These are phyloP conservation scores for Rhinocladiella mackenziei DNA, from an alignment of 2,329 filamentous ascomycete genomes.

Conservation along the genomic window DNA sequence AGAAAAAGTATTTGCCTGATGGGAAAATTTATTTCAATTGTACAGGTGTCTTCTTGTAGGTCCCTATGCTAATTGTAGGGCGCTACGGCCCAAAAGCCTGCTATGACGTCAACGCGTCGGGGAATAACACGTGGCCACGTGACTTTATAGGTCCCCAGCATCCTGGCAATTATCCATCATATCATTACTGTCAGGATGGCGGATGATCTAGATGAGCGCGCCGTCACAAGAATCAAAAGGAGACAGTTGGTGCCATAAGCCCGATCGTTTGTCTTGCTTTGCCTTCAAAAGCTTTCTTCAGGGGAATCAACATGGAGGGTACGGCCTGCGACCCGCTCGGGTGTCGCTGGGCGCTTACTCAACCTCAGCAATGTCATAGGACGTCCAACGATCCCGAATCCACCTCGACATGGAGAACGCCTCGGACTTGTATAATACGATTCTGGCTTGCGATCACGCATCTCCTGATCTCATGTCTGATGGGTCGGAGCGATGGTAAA, in stretches of 20 bases:
- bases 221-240: no score
- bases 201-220: no score
- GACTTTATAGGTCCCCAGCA: no score
- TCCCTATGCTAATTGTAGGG: not conserved
- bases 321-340: no score
- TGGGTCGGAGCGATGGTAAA: not conserved
- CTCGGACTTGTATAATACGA: no score
- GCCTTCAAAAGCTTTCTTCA: not conserved
- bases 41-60: not conserved
- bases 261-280: no score
- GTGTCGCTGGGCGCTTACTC: slow-evolving; percentile 16
- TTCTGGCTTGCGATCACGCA: no score
- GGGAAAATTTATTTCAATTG: no score
- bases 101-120: slow-evolving; percentile 22
- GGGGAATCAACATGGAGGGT: no score
- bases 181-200: not conserved
- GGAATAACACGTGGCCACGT: slow-evolving; percentile 14
- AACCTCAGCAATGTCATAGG: slow-evolving; percentile 15
- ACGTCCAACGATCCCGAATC: slow-evolving; percentile 2
- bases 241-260: no score
- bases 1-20: not conserved
- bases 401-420: not conserved
- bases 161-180: no score
- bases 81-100: not conserved
- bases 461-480: slow-evolving; percentile 1